A percentile compares a stretch with the other conserved stretches of the same genome.
These are phyloP conservation scores for Trichoderma polysporum DNA, from an alignment of 2,329 filamentous ascomycete species.

Conservation along the genomic window DNA sequence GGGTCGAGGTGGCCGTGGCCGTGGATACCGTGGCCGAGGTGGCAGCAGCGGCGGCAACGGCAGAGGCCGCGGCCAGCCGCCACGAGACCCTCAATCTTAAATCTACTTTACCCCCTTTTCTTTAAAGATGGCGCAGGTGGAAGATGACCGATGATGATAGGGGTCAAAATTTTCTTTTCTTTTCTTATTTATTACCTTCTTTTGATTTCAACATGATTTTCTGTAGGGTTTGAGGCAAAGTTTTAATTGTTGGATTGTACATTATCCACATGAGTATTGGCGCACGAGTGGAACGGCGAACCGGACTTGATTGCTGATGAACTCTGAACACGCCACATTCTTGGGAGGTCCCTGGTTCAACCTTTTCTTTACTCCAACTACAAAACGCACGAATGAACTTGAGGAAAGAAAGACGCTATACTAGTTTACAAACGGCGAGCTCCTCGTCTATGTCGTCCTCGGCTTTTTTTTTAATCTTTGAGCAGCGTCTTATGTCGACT, in stretches of 20 bases:
- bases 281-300: constrained; percentile 40
- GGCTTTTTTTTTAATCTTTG: constrained; percentile 22
- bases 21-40: constrained; percentile 42
- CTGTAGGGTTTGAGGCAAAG: constrained; percentile 30
- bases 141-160: constrained; percentile 24
- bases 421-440: constrained; percentile 18
- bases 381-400: constrained; percentile 26
- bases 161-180: constrained; percentile 19
- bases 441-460: constrained; percentile 25
- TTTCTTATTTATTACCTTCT: constrained; percentile 8
- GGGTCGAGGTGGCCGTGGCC: constrained; percentile 40
- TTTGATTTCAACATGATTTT: constrained; percentile 32
- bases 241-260: constrained; percentile 43
- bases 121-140: constrained; percentile 27
- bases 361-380: constrained; percentile 10
- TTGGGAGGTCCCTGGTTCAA: constrained; percentile 22
- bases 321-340: constrained; percentile 27
- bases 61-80: constrained; percentile 37
- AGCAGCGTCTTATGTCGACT: constrained; percentile 29
- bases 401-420: constrained; percentile 15
- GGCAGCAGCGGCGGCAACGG: constrained; percentile 33
- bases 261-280: constrained; percentile 41
- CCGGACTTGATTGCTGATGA: constrained; percentile 35
- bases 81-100: constrained; percentile 39
- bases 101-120: constrained; percentile 24